phyloP scores from a whole-genome alignment of 78 protist genomes.

The Dictyostelium brefeldianum region DNA sequence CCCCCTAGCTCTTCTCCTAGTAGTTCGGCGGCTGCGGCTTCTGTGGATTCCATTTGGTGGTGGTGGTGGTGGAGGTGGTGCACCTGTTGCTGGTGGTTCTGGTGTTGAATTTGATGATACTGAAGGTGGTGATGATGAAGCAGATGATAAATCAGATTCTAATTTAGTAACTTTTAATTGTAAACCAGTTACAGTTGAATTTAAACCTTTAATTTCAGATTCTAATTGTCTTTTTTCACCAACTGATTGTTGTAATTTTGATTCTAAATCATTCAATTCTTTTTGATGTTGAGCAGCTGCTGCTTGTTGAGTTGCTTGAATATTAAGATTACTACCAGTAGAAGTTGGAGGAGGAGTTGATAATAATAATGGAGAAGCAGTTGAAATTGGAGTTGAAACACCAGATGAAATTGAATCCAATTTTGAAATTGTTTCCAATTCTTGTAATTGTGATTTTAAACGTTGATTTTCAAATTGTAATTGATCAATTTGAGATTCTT shows the following conservation, averaged over 20 bases:
- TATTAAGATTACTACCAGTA: background rate
- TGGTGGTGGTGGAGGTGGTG: conserved; percentile 76
- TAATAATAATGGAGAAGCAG: background rate
- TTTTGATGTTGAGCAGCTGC: background rate
- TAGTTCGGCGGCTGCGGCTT: background rate
- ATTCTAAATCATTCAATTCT: conserved; percentile 21
- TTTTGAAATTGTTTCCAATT: conserved; percentile 5
- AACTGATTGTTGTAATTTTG: conserved; percentile 7
- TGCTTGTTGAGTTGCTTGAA: background rate
- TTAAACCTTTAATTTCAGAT: conserved; percentile 7
- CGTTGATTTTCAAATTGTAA: background rate
- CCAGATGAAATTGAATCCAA: background rate
- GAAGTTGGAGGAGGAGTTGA: background rate
- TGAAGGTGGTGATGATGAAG: background rate
- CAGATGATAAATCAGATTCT: background rate
- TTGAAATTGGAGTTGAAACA: background rate
- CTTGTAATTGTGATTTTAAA: background rate
- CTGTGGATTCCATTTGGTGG: conserved; percentile 32
- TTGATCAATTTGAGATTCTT: conserved; percentile 11
- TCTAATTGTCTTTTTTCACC: conserved; percentile 14
- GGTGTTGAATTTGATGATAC: background rate
- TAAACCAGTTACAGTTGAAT: conserved; percentile 20
- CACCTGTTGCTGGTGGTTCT: conserved; percentile 36
- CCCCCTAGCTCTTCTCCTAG: no score
- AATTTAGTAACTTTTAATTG: conserved; percentile 16